Evolutionary conservation across 1,284 basidiomycete species (phyloP).

Genomic region (Thecaphora thlaspeos): DNA sequence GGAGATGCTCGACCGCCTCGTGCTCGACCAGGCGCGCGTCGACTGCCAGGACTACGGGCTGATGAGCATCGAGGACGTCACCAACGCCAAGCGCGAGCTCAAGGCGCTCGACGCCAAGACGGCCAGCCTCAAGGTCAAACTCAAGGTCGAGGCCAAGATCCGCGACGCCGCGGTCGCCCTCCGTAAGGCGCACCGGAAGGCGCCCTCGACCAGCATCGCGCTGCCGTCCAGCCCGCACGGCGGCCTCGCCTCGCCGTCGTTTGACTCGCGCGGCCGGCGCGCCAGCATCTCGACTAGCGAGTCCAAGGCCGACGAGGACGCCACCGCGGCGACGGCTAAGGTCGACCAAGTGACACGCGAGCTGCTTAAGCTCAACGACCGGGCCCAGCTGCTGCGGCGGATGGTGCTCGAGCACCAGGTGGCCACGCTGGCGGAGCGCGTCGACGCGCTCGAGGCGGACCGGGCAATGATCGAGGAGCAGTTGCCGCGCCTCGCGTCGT

Average conservation of each 20-base stretch:
- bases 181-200: constrained; percentile 34
- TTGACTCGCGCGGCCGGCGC: constrained; percentile 13
- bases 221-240: not conserved
- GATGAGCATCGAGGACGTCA: constrained; percentile 38
- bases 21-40: constrained; percentile 36
- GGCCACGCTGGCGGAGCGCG: constrained; percentile 33
- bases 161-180: constrained; percentile 46
- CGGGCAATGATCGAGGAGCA: constrained; percentile 23
- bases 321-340: constrained; percentile 25
- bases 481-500: constrained; percentile 22
- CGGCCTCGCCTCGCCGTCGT: constrained; percentile 5
- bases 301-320: constrained; percentile 40
- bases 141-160: constrained; percentile 44
- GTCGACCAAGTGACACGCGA: constrained; percentile 40
- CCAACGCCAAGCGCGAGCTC: constrained; percentile 36
- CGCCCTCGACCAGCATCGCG: constrained; percentile 9
- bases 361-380: constrained; percentile 30
- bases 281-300: constrained; percentile 32
- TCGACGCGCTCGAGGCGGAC: constrained; percentile 32
- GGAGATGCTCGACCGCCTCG: constrained; percentile 30
- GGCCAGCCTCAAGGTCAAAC: constrained; percentile 28
- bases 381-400: constrained; percentile 24
- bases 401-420: constrained; percentile 45
- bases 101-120: constrained; percentile 34
- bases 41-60: constrained; percentile 35